Base-by-base conservation (phyloP, 257 asterid genomes). In the Gardenia jasminoides region DNA sequence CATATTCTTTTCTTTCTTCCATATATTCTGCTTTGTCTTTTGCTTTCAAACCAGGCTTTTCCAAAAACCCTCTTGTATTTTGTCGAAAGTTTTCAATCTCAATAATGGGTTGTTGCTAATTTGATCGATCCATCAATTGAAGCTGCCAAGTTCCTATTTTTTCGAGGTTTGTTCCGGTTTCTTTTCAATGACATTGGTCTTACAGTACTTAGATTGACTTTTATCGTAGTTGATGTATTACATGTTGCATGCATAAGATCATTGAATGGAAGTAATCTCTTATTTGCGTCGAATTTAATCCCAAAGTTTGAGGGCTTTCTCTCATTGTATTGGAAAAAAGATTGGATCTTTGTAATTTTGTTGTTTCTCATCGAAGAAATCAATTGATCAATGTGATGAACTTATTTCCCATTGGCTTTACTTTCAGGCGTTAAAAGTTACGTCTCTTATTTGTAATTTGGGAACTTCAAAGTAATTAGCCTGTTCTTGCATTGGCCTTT, bases 1-100 rank as follows among this genome's bases (percentile, higher is more conserved):
- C 83, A 86, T 89, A 89, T 87, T 88, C 94, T 79, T 88, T 86
- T 47, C 92, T 79, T 67, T 74, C 46, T 20, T 62, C 68, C 67
- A 19, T 20, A 19, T 19, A 54, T 54, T 56, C 64, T 59, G 28
- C 50, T 79, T 46, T 79, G 33, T 78, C 67, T 61, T 65, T 30
- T 33, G 62, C 69, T n/a, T 56, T 31, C 68, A 28, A 41, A 31
- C 68, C 44, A 28, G 54, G 69, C 31, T 41, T 69, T 68, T 69
- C 82, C 86, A 81, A 82, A 87, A 75, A 81, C 86, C 78, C 79
- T 78, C 79, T 82, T 78, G 85, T 68, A 26, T 41, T 58, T 70
- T 58, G 6, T 41, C 12, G 11, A 48, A 24, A 80, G 0, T 70
- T 84, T 76, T 10, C 59, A 70, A 72, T 67, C 78, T 48, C 78